Conservation (phyloP, 2,329 filamentous ascomycete species). For the Macrophomina pseudophaseolina region DNA sequence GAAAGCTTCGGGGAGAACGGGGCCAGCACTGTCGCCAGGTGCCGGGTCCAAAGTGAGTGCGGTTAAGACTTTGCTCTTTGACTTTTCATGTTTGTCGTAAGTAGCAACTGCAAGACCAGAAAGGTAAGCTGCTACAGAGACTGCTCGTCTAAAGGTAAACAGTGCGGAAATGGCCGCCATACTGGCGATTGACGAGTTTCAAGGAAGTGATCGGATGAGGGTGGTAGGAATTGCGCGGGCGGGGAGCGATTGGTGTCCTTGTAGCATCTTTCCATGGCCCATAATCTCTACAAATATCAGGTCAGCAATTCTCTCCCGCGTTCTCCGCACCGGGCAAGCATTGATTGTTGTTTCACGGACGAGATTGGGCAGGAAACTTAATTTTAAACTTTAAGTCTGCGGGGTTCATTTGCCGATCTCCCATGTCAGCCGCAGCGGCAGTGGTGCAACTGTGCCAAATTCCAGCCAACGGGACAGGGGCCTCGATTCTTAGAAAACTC, state of each 20-base stretch:
- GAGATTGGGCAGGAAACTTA: neutral
- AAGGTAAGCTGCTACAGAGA: neutral
- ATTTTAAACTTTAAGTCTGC: neutral
- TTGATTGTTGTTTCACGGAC: neutral
- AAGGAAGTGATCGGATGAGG: neutral
- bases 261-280: neutral
- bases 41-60: neutral
- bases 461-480: neutral
- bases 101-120: neutral
- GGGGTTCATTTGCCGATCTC: neutral
- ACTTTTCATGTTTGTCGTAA: neutral
- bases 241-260: neutral
- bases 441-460: neutral
- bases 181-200: neutral
- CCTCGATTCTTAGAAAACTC: neutral
- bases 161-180: neutral
- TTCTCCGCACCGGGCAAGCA: neutral
- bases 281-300: neutral
- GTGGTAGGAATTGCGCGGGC: neutral
- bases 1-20: slow-evolving; percentile 49
- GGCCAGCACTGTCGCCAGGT: slow-evolving; percentile 29
- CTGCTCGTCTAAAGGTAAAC: neutral
- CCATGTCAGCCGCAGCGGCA: neutral
- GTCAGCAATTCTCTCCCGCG: neutral
- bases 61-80: neutral